Evolutionary conservation across 2,329 filamentous ascomycete genomes (phyloP), one percentile per base, ranked within the genome.

Genomic region (Calcarisporium arbuscula): DNA sequence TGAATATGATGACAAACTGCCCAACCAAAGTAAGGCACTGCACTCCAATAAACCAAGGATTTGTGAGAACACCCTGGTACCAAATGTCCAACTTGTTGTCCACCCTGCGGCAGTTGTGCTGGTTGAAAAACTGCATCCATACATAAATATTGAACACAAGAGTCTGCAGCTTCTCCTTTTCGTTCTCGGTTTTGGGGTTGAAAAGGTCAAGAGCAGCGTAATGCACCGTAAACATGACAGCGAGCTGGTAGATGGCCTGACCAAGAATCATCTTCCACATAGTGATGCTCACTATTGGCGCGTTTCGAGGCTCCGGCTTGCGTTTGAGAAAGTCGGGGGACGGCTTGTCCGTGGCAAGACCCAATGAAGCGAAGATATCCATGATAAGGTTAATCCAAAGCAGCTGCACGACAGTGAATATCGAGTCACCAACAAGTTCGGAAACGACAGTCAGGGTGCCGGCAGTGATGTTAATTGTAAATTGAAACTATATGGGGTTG

Each of bases 261-360:
- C 84, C 85, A 35, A 88, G 74, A 40, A 92, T 89, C 84, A 89
- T 92, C 64, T 92, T 92, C 81, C 82, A 85, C 85, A 90, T 90
- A 26, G 76, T 80, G 28, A 80, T 63, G 4, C 74, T 85, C 47
- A 90, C 85, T 6, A 90, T 67, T 2, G 82, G 71, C 6, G 82
- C 80, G 19, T 75, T 80, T 52, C 87, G 88, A 4, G 79, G 73
- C 39, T 85, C 78, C 2, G 85, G 85, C 52, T 84, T 84, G 26
- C 75, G 69, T 45, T 77, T 58, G 16, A 80, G 67, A 25, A 79
- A 69, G 33, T 65, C 65, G 10, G 67, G 61, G 3, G 71, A 70
- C 3, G 75, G 75, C 10, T 73, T 71, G 46, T 80, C 75, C 1
- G 75, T 80, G 4, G 76, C 76, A 10, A 80, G 61, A 11, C 75